Evolutionary conservation across 129 eudicot species (phyloP).

Genomic region (Centrapalus pauciflorus): DNA sequence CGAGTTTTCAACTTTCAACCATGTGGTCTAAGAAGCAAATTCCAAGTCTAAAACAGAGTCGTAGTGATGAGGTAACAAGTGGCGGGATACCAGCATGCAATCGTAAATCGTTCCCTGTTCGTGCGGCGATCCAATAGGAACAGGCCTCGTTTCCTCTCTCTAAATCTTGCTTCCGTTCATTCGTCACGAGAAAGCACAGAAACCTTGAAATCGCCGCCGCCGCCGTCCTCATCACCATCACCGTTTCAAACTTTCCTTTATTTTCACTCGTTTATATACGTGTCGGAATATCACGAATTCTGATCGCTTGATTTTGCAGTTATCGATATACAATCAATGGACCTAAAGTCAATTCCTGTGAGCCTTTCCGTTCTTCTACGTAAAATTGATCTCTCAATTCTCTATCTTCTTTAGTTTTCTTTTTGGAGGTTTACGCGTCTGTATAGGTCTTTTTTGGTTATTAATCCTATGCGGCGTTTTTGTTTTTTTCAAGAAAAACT

Average conservation of each 20-base stretch:
- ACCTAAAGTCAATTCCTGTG: constrained; percentile 20
- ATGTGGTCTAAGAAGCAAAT: too few species aligned
- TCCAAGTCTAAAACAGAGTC: constrained; percentile 18
- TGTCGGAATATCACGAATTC: constrained; percentile 5
- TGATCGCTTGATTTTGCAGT: constrained; percentile 31
- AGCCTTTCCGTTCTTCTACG: constrained; percentile 17
- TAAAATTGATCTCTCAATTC: constrained; percentile 1
- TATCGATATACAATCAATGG: constrained; percentile 7
- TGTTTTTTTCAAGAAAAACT: constrained; percentile 18
- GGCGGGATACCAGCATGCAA: constrained; percentile 47
- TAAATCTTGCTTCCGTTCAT: constrained; percentile 22
- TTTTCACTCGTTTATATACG: constrained; percentile 12
- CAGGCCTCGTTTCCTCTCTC: constrained; percentile 32
- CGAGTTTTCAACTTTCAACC: too few species aligned
- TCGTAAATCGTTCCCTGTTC: constrained; percentile 24
- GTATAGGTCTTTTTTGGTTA: background rate
- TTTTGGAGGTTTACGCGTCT: background rate
- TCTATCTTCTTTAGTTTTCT: background rate
- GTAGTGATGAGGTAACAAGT: constrained; percentile 33
- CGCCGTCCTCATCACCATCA: constrained; percentile 5
- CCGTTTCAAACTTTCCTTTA: constrained; percentile 11
- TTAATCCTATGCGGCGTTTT: background rate
- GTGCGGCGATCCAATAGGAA: constrained; percentile 43
- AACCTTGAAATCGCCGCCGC: constrained; percentile 17
- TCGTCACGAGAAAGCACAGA: constrained; percentile 32